These are phyloP conservation scores for Fennellomyces sp. DNA, from an alignment of 371 early-diverging fungal species.

Conservation along the genomic window DNA sequence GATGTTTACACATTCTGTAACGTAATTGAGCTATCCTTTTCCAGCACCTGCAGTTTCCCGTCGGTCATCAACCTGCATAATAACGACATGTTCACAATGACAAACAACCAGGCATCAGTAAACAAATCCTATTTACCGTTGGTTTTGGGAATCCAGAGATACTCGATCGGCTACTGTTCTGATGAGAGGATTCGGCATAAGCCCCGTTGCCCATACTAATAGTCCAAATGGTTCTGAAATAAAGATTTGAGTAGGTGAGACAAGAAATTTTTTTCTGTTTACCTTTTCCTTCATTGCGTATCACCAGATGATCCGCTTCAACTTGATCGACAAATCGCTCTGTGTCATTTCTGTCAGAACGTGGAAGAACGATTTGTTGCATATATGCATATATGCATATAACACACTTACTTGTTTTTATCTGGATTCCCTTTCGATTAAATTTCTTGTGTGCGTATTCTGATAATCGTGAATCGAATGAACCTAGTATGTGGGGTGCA, in stretches of 20 bases:
- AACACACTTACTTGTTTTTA: slow-evolving; percentile 28
- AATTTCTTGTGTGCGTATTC: slow-evolving; percentile 73
- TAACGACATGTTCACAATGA: background rate
- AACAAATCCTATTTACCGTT: slow-evolving; percentile 17
- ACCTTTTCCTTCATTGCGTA: background rate
- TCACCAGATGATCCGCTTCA: background rate
- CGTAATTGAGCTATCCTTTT: slow-evolving; percentile 40
- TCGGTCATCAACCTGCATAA: slow-evolving; percentile 65
- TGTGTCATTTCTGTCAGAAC: too few species aligned
- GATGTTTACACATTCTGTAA: slow-evolving; percentile 45
- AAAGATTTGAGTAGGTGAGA: background rate
- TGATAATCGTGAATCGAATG: slow-evolving; percentile 69
- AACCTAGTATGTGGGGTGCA: slow-evolving; percentile 69
- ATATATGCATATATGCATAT: too few species aligned
- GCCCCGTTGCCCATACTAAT: slow-evolving; percentile 59
- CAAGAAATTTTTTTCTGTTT: background rate
- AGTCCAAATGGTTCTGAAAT: slow-evolving; percentile 38
- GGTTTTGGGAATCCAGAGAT: slow-evolving; percentile 19
- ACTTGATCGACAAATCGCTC: slow-evolving; percentile 1
- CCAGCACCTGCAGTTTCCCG: slow-evolving; percentile 62
- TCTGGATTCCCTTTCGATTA: slow-evolving; percentile 66
- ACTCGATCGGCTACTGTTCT: slow-evolving; percentile 9
- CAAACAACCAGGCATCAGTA: background rate
- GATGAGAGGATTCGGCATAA: slow-evolving; percentile 38
- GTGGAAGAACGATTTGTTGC: too few species aligned